phyloP scores from a whole-genome alignment of 257 asterid genomes.

The Gentiana dahurica region DNA sequence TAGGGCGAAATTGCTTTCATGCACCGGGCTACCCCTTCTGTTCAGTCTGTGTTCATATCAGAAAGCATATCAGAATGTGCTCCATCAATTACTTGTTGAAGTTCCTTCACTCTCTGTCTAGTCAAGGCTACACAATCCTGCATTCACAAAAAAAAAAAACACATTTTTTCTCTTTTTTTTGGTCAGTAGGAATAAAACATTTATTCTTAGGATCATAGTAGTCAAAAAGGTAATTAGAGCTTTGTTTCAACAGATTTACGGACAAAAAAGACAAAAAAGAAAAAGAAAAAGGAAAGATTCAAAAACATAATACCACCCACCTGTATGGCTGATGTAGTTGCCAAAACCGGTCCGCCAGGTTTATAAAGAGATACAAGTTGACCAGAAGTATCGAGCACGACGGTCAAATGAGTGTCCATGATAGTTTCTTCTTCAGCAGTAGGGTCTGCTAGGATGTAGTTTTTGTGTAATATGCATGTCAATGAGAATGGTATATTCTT shows the following conservation, averaged over 20 bases:
- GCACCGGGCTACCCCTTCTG: too few relatives aligned
- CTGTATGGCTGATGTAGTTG: conserved; percentile 55
- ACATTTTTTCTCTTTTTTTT: too few relatives aligned
- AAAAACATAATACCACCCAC: conserved; percentile 24
- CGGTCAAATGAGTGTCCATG: conserved; percentile 76
- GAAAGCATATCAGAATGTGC: conserved; percentile 51
- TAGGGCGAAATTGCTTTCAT: too few relatives aligned
- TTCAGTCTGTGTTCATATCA: too few relatives aligned
- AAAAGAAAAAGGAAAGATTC: neutral
- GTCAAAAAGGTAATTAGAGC: too few relatives aligned
- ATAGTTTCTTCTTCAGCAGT: conserved; percentile 91
- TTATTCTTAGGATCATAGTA: too few relatives aligned
- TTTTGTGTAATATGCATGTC: conserved; percentile 80
- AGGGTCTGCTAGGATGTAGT: conserved; percentile 90
- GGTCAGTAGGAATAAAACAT: too few relatives aligned
- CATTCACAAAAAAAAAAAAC: conserved; percentile 8
- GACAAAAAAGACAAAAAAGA: too few relatives aligned
- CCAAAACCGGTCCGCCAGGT: conserved; percentile 90
- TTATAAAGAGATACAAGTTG: conserved; percentile 77
- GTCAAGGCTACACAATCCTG: conserved; percentile 68
- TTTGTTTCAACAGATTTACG: too few relatives aligned
- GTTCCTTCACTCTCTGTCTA: conserved; percentile 54
- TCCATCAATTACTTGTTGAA: conserved; percentile 49
- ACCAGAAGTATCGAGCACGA: conserved; percentile 62
- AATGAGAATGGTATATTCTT: conserved; percentile 48